These are phyloP conservation scores for Trichoderma pleuroti DNA, from an alignment of 2,329 filamentous ascomycete species.

Conservation along the genomic window DNA sequence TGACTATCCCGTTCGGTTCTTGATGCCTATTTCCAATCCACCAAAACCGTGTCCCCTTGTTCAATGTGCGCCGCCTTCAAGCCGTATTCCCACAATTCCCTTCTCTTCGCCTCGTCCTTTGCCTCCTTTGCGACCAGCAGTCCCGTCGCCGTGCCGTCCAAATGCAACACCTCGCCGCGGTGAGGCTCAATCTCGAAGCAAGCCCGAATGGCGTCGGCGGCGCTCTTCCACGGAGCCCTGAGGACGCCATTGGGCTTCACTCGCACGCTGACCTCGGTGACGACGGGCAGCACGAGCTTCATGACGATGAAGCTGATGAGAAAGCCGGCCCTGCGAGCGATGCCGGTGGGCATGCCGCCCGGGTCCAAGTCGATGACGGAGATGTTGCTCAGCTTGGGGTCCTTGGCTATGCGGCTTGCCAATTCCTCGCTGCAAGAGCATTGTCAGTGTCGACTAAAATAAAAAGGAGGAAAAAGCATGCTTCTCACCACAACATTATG, in stretches of 20 bases:
- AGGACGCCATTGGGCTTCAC: slow-evolving; percentile 31
- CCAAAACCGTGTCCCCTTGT: slow-evolving; percentile 28
- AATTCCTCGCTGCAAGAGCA: slow-evolving; percentile 29
- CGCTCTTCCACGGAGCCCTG: slow-evolving; percentile 33
- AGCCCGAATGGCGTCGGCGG: slow-evolving; percentile 31
- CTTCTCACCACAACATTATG: slow-evolving; percentile 35
- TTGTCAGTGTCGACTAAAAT: background rate
- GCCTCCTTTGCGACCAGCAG: slow-evolving; percentile 30
- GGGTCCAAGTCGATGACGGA: slow-evolving; percentile 38
- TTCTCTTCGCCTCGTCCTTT: slow-evolving; percentile 30
- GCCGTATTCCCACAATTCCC: slow-evolving; percentile 32
- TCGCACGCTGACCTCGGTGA: slow-evolving; percentile 25
- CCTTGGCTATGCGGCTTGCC: slow-evolving; percentile 32
- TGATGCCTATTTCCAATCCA: slow-evolving; percentile 27
- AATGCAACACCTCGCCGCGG: slow-evolving; percentile 32
- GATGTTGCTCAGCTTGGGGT: slow-evolving; percentile 34
- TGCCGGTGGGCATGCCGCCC: slow-evolving; percentile 35
- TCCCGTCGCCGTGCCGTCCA: slow-evolving; percentile 32
- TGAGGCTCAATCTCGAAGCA: slow-evolving; percentile 30
- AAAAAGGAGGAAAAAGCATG: background rate
- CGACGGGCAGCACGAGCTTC: slow-evolving; percentile 27
- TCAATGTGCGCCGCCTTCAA: slow-evolving; percentile 27
- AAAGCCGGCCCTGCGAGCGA: slow-evolving; percentile 29
- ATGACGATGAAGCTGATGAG: slow-evolving; percentile 24
- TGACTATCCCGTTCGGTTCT: background rate